Conservation (phyloP, 495 filamentous ascomycete species). For the Clavariopsis aquatica region DNA sequence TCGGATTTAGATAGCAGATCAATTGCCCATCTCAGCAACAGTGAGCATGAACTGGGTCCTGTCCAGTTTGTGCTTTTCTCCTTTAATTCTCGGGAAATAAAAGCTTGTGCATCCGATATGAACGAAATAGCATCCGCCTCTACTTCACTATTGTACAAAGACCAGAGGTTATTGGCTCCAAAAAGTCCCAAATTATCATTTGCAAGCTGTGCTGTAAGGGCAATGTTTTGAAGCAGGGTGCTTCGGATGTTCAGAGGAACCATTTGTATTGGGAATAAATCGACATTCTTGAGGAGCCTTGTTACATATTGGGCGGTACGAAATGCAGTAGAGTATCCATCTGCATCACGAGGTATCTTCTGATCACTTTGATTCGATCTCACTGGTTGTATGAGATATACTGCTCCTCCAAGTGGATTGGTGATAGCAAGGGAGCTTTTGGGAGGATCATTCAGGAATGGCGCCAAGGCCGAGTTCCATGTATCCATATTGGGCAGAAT, state of each 20-base stretch:
- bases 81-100: slow-evolving; percentile 55
- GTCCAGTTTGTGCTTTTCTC: slow-evolving; percentile 19
- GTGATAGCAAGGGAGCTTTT: slow-evolving; percentile 68
- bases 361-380: neutral
- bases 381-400: slow-evolving; percentile 60
- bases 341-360: slow-evolving; percentile 58
- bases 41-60: neutral
- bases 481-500: slow-evolving; percentile 52
- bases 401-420: slow-evolving; percentile 67
- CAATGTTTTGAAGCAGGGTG: slow-evolving; percentile 49
- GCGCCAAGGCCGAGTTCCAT: slow-evolving; percentile 58
- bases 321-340: slow-evolving; percentile 69
- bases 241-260: slow-evolving; percentile 14
- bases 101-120: slow-evolving; percentile 56
- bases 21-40: slow-evolving; percentile 31
- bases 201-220: slow-evolving; percentile 59
- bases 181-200: slow-evolving; percentile 64
- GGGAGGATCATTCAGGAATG: slow-evolving; percentile 60
- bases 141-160: slow-evolving; percentile 49
- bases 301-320: slow-evolving; percentile 70
- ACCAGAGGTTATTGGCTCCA: slow-evolving; percentile 59
- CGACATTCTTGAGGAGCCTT: slow-evolving; percentile 51
- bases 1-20: slow-evolving; percentile 27
- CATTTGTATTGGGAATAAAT: slow-evolving; percentile 23
- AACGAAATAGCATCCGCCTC: slow-evolving; percentile 64